Evolutionary conservation across 164 flowering plant species (phyloP), one percentile per base, ranked within the genome.

Genomic region (Berberis vulgaris): DNA sequence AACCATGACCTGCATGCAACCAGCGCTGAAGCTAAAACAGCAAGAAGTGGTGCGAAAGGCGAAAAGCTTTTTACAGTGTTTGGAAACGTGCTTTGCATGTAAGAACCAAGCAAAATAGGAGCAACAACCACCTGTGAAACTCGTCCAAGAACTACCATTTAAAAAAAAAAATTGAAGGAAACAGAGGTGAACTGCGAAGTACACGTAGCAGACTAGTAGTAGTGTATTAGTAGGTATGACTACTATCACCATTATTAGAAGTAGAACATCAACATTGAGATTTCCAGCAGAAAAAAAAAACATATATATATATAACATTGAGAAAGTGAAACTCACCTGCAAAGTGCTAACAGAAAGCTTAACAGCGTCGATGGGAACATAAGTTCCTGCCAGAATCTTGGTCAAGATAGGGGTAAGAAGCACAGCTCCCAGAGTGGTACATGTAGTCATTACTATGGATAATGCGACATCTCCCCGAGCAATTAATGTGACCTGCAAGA

Each of bases 381-480:
- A 83, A 68, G 95, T 67, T 69, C 97, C 97, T 7, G 85, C 93
- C 40, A 91, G 79, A 54, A 83, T 63, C 76, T 77, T 84, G 62
- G 85, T 83, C 74, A 88, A 69, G 44, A 84, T 55, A 71, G 95
- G 97, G 61, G 95, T 91, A 61, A 88, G 76, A 67, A 88, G 3
- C 47, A 84, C 95, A 9, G 97, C 91, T 65, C 86, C 87, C 38
- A 86, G 76, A 64, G 97, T 91, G 60, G 91, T 84, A 77, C 90
- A 88, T 8, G 76, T 76, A 4, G 97, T 91, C 94, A 91, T 82
- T 5, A 86, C 87, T 58, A 88, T 80, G 13, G 94, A 87, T 43
- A 91, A 72, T 56, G 93, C 83, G 52, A 91, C 97, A 78, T 91
- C 97, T 42, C 97, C 97, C 76, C 52, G 83, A 75, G 92, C 90